A percentile compares a stretch with the other conserved stretches of the same genome.
Conservation (phyloP, 2,329 filamentous ascomycete genomes). For the Trichophyton verrucosum region DNA sequence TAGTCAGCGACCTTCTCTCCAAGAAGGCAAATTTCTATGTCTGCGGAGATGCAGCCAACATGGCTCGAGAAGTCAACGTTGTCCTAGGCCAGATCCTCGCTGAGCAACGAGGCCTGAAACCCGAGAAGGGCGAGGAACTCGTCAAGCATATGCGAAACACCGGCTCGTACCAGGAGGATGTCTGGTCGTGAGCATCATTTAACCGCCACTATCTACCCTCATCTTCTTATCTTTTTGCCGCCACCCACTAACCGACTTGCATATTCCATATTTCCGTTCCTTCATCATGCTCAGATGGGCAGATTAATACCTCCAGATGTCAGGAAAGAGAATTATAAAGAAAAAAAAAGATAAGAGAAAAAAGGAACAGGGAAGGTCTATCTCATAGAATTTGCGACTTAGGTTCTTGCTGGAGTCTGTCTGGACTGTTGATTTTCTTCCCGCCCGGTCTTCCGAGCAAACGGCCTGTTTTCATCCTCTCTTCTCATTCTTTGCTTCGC, state of each 20-base stretch:
- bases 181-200: conserved; percentile 44
- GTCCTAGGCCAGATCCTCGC: conserved; percentile 79
- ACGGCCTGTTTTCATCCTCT: neutral
- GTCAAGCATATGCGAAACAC: conserved; percentile 92
- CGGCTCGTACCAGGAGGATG: conserved; percentile 88
- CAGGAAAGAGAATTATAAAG: too few species aligned
- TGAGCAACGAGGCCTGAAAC: conserved; percentile 66
- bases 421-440: neutral
- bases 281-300: conserved; percentile 9
- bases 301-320: neutral
- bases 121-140: conserved; percentile 84
- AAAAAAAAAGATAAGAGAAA: neutral
- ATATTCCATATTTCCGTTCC: neutral
- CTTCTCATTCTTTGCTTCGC: neutral
- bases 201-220: conserved; percentile 4
- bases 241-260: neutral
- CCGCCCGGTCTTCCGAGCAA: too few species aligned
- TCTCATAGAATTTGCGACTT: neutral
- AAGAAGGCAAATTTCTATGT: conserved; percentile 92
- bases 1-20: conserved; percentile 76
- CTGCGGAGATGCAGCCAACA: conserved; percentile 93
- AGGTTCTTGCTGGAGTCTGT: neutral
- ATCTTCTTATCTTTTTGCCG: conserved; percentile 9
- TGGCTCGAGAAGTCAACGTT: conserved; percentile 86
- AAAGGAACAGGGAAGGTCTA: neutral